A percentile compares a stretch with the other conserved stretches of the same genome.
Evolutionary conservation across 495 filamentous ascomycete species (phyloP).

Genomic region (Penicillium lividum): DNA sequence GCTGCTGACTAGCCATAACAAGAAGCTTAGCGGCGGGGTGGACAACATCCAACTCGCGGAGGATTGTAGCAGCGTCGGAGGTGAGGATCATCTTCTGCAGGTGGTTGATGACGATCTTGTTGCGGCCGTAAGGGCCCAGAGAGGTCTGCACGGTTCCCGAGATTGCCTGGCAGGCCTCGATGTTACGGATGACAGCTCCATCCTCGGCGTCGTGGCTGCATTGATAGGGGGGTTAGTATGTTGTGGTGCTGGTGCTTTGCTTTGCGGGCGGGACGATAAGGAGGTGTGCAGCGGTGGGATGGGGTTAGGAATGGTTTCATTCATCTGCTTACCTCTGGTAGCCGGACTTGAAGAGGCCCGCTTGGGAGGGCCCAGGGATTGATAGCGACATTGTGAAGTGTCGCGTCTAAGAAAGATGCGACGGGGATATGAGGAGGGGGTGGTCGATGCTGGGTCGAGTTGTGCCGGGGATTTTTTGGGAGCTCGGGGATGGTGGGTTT

Average conservation of each 20-base stretch:
- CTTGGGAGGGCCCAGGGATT: conserved; percentile 89
- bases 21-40: conserved; percentile 97
- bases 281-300: conserved; percentile 32
- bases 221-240: conserved; percentile 12
- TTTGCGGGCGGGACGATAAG: conserved; percentile 23
- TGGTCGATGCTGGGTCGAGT: conserved; percentile 30
- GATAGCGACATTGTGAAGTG: conserved; percentile 81
- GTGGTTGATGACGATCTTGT: conserved; percentile 99
- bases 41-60: conserved; percentile 96
- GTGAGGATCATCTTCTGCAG: conserved; percentile 99
- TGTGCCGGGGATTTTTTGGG: conserved; percentile 48
- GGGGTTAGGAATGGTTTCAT: conserved; percentile 2
- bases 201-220: conserved; percentile 94
- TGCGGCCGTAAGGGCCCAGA: conserved; percentile 94
- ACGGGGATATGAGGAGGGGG: conserved; percentile 26
- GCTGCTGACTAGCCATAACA: conserved; percentile 99
- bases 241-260: conserved; percentile 3
- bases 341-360: conserved; percentile 91
- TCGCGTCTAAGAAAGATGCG: conserved; percentile 29
- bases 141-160: conserved; percentile 95
- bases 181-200: conserved; percentile 97
- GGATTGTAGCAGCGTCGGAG: conserved; percentile 94
- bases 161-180: conserved; percentile 97
- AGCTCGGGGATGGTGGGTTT: conserved; percentile 42
- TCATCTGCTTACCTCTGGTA: conserved; percentile 79